Evolutionary conservation across 2,329 filamentous ascomycete species (phyloP), one percentile per base, ranked within the genome.

Genomic region (Exophiala sp.): DNA sequence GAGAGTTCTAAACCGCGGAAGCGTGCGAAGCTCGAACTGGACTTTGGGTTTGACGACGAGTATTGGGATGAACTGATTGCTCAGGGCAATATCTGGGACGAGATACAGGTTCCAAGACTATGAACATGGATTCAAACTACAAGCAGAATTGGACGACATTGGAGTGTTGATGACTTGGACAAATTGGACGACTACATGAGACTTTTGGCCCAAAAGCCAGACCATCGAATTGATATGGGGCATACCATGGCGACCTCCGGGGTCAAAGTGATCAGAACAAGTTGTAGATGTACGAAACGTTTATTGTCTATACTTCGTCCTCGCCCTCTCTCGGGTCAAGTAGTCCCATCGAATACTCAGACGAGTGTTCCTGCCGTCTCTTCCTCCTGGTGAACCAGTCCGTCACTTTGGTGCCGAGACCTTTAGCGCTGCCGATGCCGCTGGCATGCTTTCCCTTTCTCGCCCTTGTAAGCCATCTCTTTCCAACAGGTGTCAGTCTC

Each of bases 281-380:
- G 5, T 38, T 38, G 16, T 18, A 18, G 16, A 18, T 18, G 16
- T 18, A 18, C 16, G 16, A 18, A 18, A 18, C 16, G 16, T 18
- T 18, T 18, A 18, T 18, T 18, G 16, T 14, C 21, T 24, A 43
- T 29, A 43, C 45, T 2, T 57, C 54, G 7, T 48, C 54, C 2
- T 57, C 54, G 3, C 20, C 18, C 42, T 38, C 16, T 34, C 51
- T 51, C 5, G 50, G 55, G 34, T 49, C 55, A 10, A 58, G 51
- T 9, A 58, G 39, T 5, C 55, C 46, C n/a, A 58, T 44, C 14
- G 53, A 47, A 14, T 54, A 43, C 10, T 58, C 55, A 2, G 50
- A 21, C 10, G 35, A 34, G 5, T 41, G 47, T 11, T 47, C n/a
- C 33, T n/a, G 18, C 8, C 36, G 32, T n/a, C 33, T 34, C 21